These are phyloP conservation scores for Aquilaria malaccensis DNA, from an alignment of 345 rosid genomes.

Conservation along the genomic window DNA sequence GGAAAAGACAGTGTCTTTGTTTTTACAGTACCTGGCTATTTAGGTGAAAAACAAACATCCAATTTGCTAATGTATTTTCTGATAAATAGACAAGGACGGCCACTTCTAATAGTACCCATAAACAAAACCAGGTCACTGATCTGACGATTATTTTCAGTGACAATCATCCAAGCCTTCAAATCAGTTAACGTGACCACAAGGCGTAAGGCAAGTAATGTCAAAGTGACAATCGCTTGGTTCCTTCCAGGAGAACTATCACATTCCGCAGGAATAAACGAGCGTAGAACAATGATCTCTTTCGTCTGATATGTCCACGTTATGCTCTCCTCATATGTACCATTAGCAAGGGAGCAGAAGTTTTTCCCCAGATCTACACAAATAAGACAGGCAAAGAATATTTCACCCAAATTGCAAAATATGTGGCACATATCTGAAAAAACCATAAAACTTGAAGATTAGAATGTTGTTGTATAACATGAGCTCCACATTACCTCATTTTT, in stretches of 20 bases:
- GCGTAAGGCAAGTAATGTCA: constrained; percentile 57
- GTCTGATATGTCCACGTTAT: constrained; percentile 62
- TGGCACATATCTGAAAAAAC: background rate
- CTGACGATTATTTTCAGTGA: constrained; percentile 31
- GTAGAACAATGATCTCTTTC: constrained; percentile 53
- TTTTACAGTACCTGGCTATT: constrained; percentile 22
- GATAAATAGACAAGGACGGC: constrained; percentile 45
- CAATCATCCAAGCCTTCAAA: constrained; percentile 61
- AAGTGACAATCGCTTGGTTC: constrained; percentile 37
- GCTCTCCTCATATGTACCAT: constrained; percentile 58
- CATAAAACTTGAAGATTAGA: background rate
- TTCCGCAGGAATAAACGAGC: constrained; percentile 57
- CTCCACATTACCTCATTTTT: too few species aligned
- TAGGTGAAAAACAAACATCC: constrained; percentile 22
- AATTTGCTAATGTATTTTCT: constrained; percentile 52
- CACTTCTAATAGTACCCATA: constrained; percentile 64
- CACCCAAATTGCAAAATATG: background rate
- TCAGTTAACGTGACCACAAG: constrained; percentile 65
- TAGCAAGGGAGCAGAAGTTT: constrained; percentile 60
- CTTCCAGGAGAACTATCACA: constrained; percentile 33
- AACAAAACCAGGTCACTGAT: constrained; percentile 44
- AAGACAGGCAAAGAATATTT: background rate
- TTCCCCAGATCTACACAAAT: constrained; percentile 7
- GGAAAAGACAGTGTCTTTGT: constrained; percentile 17
- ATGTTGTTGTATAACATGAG: too few species aligned